phyloP scores from a whole-genome alignment of 768 basidiomycete species.

The Suillus hirtellus region DNA sequence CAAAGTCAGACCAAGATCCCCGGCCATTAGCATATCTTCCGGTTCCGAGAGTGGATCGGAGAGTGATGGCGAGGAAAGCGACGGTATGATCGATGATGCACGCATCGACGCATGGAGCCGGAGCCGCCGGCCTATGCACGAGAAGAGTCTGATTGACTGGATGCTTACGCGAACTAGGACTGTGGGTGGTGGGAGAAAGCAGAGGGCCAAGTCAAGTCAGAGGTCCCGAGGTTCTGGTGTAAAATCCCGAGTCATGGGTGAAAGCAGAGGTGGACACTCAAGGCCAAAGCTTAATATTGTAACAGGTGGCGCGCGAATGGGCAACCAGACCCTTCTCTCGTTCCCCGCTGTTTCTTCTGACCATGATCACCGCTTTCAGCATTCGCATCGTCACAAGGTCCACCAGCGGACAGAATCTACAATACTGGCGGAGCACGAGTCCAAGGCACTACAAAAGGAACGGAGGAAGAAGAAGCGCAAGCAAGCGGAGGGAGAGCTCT shows the following conservation, averaged over 20 bases:
- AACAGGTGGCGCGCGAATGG: conserved; percentile 37
- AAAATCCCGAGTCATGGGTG: conserved; percentile 15
- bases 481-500: conserved; percentile 34
- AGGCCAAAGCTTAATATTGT: conserved; percentile 36
- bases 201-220: conserved; percentile 16
- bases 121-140: conserved; percentile 28
- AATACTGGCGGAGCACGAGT: conserved; percentile 12
- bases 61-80: conserved; percentile 34
- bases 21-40: conserved; percentile 12
- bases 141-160: conserved; percentile 62
- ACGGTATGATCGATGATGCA: conserved; percentile 32
- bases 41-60: conserved; percentile 15
- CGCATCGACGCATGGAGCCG: conserved; percentile 33
- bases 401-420: conserved; percentile 14
- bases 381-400: conserved; percentile 13
- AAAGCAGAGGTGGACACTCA: conserved; percentile 15
- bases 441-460: conserved; percentile 7
- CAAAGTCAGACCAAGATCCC: neutral
- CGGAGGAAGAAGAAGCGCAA: conserved; percentile 27
- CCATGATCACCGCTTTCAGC: conserved; percentile 9
- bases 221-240: conserved; percentile 14
- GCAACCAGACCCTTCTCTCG: conserved; percentile 42
- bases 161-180: conserved; percentile 55
- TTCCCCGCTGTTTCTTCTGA: conserved; percentile 26
- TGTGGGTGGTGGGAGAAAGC: conserved; percentile 19